Conservation (phyloP, 2,329 filamentous ascomycete species). For the Colletotrichum godetiae region DNA sequence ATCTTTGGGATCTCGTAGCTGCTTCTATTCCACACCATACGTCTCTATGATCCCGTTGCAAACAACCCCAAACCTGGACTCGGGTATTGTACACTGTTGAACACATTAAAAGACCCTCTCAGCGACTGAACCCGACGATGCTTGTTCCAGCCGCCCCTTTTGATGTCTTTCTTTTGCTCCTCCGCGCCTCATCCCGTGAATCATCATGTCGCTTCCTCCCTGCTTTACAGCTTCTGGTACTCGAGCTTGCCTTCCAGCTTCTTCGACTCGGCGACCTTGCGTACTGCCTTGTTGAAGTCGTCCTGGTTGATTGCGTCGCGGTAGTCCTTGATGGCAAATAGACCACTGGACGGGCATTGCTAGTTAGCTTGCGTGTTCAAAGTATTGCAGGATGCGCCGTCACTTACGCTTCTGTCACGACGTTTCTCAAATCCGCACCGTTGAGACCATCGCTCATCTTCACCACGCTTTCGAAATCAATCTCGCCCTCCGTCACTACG, state of each 20-base stretch:
- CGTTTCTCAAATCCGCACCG: slow-evolving; percentile 95
- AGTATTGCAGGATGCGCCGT: neutral
- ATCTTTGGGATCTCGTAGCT: slow-evolving; percentile 1
- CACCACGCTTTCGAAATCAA: slow-evolving; percentile 98
- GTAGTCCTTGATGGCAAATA: slow-evolving; percentile 99
- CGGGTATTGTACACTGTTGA: slow-evolving; percentile 35
- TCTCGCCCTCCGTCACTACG: slow-evolving; percentile 91
- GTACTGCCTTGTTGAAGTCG: slow-evolving; percentile 98
- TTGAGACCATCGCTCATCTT: slow-evolving; percentile 99
- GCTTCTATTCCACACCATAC: slow-evolving; percentile 14
- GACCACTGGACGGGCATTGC: slow-evolving; percentile 67
- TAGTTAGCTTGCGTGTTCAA: slow-evolving; percentile 40
- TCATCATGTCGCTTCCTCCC: neutral
- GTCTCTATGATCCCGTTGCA: slow-evolving; percentile 24
- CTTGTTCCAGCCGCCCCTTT: slow-evolving; percentile 3
- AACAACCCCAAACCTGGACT: slow-evolving; percentile 35
- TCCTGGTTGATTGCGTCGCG: slow-evolving; percentile 96
- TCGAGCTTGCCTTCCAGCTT: slow-evolving; percentile 98
- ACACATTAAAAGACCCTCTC: slow-evolving; percentile 24
- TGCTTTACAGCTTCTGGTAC: slow-evolving; percentile 85
- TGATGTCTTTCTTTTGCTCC: slow-evolving; percentile 5
- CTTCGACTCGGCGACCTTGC: slow-evolving; percentile 97
- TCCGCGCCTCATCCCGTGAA: neutral
- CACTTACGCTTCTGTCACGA: slow-evolving; percentile 96
- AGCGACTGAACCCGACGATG: slow-evolving; percentile 9